Percentiles rank a stretch among this genome's conserved stretches.
These are phyloP conservation scores for Colletotrichum neosansevieriae DNA, from an alignment of 2,329 filamentous ascomycete species.

Conservation along the genomic window DNA sequence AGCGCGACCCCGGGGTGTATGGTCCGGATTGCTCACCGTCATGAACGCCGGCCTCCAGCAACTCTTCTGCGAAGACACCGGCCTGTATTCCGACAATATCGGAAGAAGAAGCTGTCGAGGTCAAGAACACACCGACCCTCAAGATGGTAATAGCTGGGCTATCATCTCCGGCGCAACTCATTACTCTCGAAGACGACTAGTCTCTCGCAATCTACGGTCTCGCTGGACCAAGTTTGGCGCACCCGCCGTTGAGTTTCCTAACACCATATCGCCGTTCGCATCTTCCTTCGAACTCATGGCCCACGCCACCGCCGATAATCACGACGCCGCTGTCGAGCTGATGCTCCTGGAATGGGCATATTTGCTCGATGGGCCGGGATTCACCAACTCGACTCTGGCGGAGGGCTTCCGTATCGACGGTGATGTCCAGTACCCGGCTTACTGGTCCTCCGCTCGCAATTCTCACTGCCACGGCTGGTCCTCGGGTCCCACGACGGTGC, in stretches of 20 bases:
- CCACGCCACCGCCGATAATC: constrained; percentile 52
- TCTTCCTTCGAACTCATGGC: constrained; percentile 50
- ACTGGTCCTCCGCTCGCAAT: constrained; percentile 46
- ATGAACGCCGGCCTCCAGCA: constrained; percentile 43
- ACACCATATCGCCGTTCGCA: constrained; percentile 53
- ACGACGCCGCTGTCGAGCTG: constrained; percentile 55
- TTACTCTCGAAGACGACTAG: constrained; percentile 35
- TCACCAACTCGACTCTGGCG: constrained; percentile 57
- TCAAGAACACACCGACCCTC: constrained; percentile 57
- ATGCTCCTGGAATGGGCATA: constrained; percentile 55
- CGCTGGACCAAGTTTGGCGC: constrained; percentile 60
- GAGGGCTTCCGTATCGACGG: constrained; percentile 56
- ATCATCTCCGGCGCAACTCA: constrained; percentile 47
- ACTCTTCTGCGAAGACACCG: constrained; percentile 43
- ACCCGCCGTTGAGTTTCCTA: constrained; percentile 55
- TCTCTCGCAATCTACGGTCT: constrained; percentile 52
- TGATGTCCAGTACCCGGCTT: constrained; percentile 49
- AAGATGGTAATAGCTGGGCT: constrained; percentile 64
- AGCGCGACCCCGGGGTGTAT: constrained; percentile 31
- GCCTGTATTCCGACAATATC: constrained; percentile 61
- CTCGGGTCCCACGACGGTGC: constrained; percentile 49
- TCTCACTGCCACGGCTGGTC: constrained; percentile 54
- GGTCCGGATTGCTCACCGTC: constrained; percentile 36
- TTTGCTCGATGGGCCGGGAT: constrained; percentile 52
- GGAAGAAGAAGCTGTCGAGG: constrained; percentile 49